Evolutionary conservation across 352 stramenopile species (phyloP).

Genomic region (Phytophthora cryptogea): DNA sequence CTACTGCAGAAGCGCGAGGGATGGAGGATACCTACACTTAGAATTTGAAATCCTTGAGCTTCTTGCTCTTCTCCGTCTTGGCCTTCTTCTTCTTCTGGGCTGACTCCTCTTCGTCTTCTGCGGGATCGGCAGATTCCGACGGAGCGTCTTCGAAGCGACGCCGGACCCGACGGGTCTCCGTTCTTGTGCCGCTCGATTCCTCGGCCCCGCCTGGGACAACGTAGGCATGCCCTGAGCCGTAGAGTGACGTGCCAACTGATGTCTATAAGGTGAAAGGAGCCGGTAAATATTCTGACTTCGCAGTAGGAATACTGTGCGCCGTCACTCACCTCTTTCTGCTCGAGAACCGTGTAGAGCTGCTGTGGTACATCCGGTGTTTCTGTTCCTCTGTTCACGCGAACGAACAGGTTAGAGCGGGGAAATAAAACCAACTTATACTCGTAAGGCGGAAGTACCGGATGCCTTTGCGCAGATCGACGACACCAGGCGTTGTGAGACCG

Average conservation of each 20-base stretch:
- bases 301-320: background rate
- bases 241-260: conserved; percentile 72
- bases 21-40: conserved; percentile 37
- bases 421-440: background rate
- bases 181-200: conserved; percentile 38
- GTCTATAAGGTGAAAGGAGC: conserved; percentile 37
- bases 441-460: conserved; percentile 41
- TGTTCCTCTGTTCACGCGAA: conserved; percentile 41
- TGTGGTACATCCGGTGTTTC: conserved; percentile 66
- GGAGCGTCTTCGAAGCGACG: conserved; percentile 74
- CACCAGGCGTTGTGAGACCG: conserved; percentile 67
- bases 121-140: conserved; percentile 32
- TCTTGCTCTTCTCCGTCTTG: conserved; percentile 82
- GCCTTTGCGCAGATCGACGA: conserved; percentile 83
- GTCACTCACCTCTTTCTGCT: conserved; percentile 66
- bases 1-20: conserved; percentile 26
- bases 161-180: conserved; percentile 60
- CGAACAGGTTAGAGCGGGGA: conserved; percentile 4
- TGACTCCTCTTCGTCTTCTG: conserved; percentile 57
- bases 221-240: conserved; percentile 77
- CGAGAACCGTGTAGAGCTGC: conserved; percentile 80
- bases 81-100: conserved; percentile 75
- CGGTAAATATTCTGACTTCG: conserved; percentile 2
- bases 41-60: conserved; percentile 89
- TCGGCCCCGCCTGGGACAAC: conserved; percentile 53